These are phyloP conservation scores for Microbotryum intermedium DNA, from an alignment of 1,284 basidiomycete species.

Conservation along the genomic window DNA sequence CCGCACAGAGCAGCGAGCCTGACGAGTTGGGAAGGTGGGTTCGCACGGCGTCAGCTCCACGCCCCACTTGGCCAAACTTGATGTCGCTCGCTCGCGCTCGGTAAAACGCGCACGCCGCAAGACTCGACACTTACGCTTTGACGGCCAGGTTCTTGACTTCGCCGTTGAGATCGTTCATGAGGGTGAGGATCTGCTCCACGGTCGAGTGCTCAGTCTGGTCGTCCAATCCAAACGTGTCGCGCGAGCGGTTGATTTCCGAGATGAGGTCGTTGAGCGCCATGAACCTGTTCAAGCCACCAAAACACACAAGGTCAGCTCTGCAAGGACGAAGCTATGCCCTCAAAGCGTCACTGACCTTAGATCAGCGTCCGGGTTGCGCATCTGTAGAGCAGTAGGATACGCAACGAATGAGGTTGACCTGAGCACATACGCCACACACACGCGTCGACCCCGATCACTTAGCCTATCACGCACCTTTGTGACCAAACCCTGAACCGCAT, in stretches of 20 bases:
- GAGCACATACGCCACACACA: too few species aligned
- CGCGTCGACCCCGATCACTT: slow-evolving; percentile 51
- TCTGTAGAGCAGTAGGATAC: slow-evolving; percentile 17
- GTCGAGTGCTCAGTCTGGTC: slow-evolving; percentile 44
- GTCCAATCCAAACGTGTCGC: slow-evolving; percentile 65
- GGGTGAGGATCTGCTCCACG: slow-evolving; percentile 31
- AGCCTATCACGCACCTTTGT: slow-evolving; percentile 44
- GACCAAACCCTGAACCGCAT: slow-evolving; percentile 27
- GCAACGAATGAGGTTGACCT: background rate
- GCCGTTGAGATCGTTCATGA: slow-evolving; percentile 67
- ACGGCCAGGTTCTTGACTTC: slow-evolving; percentile 98
- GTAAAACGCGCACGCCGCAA: slow-evolving; percentile 12
- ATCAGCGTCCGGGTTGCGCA: slow-evolving; percentile 41
- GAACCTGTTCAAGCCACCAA: slow-evolving; percentile 54
- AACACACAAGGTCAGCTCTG: slow-evolving; percentile 61
- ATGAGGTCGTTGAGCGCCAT: slow-evolving; percentile 91
- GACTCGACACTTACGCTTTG: slow-evolving; percentile 61
- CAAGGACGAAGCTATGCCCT: slow-evolving; percentile 52
- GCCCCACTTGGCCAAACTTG: too few species aligned
- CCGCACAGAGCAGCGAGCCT: slow-evolving; percentile 80
- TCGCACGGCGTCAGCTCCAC: too few species aligned
- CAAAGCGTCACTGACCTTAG: slow-evolving; percentile 14
- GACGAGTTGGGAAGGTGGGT: background rate
- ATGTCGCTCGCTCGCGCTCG: too few species aligned
- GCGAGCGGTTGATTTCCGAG: slow-evolving; percentile 61